Percentiles rank a stretch among this genome's conserved stretches.
phyloP scores from a whole-genome alignment of 345 rosid species.

The Cochlearia excelsa region DNA sequence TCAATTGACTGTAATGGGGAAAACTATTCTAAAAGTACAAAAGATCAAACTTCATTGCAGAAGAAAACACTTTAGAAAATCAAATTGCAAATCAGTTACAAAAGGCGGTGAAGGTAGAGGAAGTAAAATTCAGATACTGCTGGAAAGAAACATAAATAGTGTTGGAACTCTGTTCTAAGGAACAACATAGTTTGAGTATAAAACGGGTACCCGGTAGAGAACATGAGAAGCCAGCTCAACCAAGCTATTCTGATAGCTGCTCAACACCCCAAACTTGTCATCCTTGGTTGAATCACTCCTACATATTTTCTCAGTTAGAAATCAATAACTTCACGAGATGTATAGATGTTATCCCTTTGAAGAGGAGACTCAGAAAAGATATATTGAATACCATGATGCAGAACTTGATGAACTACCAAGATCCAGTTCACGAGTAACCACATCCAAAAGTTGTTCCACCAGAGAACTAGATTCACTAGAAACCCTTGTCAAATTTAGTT shows the following conservation, averaged over 20 bases:
- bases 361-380: slow-evolving; percentile 32
- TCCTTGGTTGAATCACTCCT: slow-evolving; percentile 81
- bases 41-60: slow-evolving; percentile 17
- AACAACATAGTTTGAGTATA: slow-evolving; percentile 16
- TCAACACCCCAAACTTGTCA: slow-evolving; percentile 63
- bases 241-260: slow-evolving; percentile 57
- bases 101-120: slow-evolving; percentile 10
- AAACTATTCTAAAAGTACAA: background rate
- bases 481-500: slow-evolving; percentile 63
- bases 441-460: slow-evolving; percentile 75
- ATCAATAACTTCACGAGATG: slow-evolving; percentile 14
- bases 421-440: slow-evolving; percentile 81
- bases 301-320: slow-evolving; percentile 29
- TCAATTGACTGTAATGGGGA: slow-evolving; percentile 8
- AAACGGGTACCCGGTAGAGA: slow-evolving; percentile 58
- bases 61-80: slow-evolving; percentile 14
- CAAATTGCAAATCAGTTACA: slow-evolving; percentile 1
- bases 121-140: slow-evolving; percentile 24
- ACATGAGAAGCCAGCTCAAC: slow-evolving; percentile 79
- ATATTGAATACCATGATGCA: slow-evolving; percentile 59
- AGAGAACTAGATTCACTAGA: slow-evolving; percentile 50
- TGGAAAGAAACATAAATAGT: slow-evolving; percentile 4
- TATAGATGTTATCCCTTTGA: background rate
- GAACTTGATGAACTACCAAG: slow-evolving; percentile 52
- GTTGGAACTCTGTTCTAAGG: slow-evolving; percentile 10